phyloP scores from a whole-genome alignment of 768 basidiomycete species.

The Leccinellum luteum region DNA sequence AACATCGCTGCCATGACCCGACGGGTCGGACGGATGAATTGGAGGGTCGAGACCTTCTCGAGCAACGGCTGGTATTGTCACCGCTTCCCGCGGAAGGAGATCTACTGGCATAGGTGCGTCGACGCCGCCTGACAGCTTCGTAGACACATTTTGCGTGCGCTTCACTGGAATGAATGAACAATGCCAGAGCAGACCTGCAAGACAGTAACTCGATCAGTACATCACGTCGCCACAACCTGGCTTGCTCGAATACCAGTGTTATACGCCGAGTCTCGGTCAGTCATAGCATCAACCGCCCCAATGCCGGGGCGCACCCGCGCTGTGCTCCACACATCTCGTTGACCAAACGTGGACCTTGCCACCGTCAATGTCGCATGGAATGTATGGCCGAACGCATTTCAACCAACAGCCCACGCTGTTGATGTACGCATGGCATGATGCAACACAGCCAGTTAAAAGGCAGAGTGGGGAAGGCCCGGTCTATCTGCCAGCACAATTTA shows the following conservation, averaged over 20 bases:
- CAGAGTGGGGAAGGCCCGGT: background rate
- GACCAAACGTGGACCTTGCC: background rate
- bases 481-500: conserved; percentile 8
- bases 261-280: background rate
- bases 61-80: conserved; percentile 1
- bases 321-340: background rate
- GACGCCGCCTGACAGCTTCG: background rate
- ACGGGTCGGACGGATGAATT: background rate
- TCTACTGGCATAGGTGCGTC: background rate
- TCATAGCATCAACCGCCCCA: background rate
- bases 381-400: background rate
- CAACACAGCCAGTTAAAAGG: conserved; percentile 1
- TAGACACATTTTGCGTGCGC: background rate
- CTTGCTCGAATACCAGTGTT: conserved; percentile 3
- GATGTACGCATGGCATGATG: conserved; percentile 6
- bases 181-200: background rate
- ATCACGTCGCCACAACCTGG: background rate
- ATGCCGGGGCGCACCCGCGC: background rate
- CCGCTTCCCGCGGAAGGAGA: conserved; percentile 2
- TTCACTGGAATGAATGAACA: background rate
- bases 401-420: conserved; percentile 1
- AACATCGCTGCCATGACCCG: conserved; percentile 5
- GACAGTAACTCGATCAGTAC: background rate
- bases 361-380: background rate
- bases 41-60: conserved; percentile 5